Base-by-base conservation (phyloP, 2,329 filamentous ascomycete genomes). In the Exophiala spinifera region DNA sequence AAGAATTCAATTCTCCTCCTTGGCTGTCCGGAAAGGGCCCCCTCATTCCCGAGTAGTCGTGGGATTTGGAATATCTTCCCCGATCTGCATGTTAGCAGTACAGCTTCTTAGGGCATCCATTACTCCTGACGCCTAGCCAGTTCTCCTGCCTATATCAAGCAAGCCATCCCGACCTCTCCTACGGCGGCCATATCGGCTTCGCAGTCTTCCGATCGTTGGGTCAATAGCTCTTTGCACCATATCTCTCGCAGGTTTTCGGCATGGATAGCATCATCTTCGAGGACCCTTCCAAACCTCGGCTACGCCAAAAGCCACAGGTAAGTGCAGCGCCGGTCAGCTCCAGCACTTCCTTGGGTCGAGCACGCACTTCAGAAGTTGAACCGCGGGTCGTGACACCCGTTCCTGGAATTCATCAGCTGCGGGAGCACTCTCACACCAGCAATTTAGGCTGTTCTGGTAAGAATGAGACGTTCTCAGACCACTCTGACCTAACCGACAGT, bases 211-310 rank as follows among this genome's bases (percentile, higher is more conserved):
- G 23, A 10, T 19, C 17, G 6, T 43, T 10, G 23, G 17, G 20
- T 21, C 21, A 43, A 43, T 20, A 43, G 21, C 17, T 10, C 40
- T 43, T 14, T 14, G 20, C 40, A 43, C 40, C 17, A 43, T 43
- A 43, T 20, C 23, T 14, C 23, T 3, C 40, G 20, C 17, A 19
- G 15, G 7, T 21, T 43, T 17, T 10, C 17, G 10, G n/a, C 21
- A 43, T 43, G 14, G 17, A 43, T n/a, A 43, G 20, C 17, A 43
- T 43, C 21, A 43, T 43, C 40, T 43, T 43, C 40, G 40, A 43
- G 40, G 17, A 43, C 40, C 17, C 40, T 43, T 43, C 40, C 17
- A 21, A 23, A 43, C 17, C 17, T 43, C 40, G 40, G 40, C 11
- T 43, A 20, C 40, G 40, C 40, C n/a, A 17, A 21, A 20, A 43